Evolutionary conservation across 2,329 filamentous ascomycete genomes (phyloP), one percentile per base, ranked within the genome.

Genomic region (Xylaria arbuscula): DNA sequence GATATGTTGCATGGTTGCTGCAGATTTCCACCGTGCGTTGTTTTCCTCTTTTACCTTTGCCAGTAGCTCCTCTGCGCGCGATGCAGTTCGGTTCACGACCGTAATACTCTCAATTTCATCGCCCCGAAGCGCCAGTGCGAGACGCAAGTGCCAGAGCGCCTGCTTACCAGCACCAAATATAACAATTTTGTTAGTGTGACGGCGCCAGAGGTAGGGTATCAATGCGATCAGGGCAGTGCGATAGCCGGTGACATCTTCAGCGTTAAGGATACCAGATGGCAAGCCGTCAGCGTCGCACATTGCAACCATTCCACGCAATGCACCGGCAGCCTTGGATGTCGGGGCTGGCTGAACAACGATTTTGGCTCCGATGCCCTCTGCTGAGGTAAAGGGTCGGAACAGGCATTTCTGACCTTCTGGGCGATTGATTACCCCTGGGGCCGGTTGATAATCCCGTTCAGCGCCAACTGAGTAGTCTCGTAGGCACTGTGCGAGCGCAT

Each of bases 111-210:
- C 15, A 36, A 70, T 70, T 59, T 70, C 66, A 8, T 69, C 63
- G 3, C 69, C 69, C 1, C 69, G 69, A 2, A 69, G 66, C 15
- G 66, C 66, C 11, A 70, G 57, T 5, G 53, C 57, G 6, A 70
- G 69, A 5, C 69, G 66, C 10, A 70, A 51, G 47, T 70, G 69
- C 69, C 69, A 70, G 34, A 70, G 69, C 2, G 69, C 69, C 61
- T 70, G 69, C 57, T 66, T 70, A 1, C 69, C 69, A 7, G 69
- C 69, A 7, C 69, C 69, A 19, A 70, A 70, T 1, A 70, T 40
- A 2, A 70, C 56, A 15, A 70, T 56, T 3, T 38, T 64, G 3
- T 57, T 38, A 2, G 42, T 63, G 22, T 56, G 45, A 8, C 51
- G 58, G 17, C 69, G 69, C 69, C 69, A 70, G 19, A 66, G 53